Conservation (phyloP, 495 filamentous ascomycete species). For the Tuber indicum region DNA sequence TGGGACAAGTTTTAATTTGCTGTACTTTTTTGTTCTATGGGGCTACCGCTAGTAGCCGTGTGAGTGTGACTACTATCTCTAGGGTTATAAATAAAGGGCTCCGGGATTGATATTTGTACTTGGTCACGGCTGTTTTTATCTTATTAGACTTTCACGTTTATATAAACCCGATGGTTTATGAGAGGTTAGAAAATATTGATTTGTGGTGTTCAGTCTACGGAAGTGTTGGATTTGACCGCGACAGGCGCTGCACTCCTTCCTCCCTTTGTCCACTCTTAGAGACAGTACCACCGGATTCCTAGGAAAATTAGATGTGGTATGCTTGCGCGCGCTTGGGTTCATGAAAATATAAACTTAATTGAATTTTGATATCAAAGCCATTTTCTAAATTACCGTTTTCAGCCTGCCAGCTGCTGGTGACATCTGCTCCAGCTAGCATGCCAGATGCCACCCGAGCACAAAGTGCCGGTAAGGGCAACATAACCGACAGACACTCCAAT, state of each 20-base stretch:
- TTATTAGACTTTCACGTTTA: neutral
- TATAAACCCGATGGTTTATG: neutral
- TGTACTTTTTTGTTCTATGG: neutral
- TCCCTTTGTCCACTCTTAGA: neutral
- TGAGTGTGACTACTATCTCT: neutral
- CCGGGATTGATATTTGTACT: neutral
- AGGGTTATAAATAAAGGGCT: neutral
- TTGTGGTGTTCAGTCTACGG: neutral
- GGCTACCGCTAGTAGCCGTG: neutral
- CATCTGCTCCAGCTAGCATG: neutral
- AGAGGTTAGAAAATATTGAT: neutral
- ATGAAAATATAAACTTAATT: neutral
- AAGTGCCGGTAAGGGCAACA: neutral
- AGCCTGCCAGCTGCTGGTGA: neutral
- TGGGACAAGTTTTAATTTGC: conserved; percentile 36
- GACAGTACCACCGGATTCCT: neutral
- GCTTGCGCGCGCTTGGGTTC: neutral
- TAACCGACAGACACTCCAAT: neutral
- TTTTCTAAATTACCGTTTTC: neutral
- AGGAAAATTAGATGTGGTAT: neutral
- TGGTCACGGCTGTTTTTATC: neutral
- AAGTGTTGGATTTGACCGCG: neutral
- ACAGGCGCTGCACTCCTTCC: neutral
- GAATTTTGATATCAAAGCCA: neutral
- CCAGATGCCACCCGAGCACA: neutral